Evolutionary conservation across 2,329 filamentous ascomycete species (phyloP).

Genomic region (Madurella mycetomatis): DNA sequence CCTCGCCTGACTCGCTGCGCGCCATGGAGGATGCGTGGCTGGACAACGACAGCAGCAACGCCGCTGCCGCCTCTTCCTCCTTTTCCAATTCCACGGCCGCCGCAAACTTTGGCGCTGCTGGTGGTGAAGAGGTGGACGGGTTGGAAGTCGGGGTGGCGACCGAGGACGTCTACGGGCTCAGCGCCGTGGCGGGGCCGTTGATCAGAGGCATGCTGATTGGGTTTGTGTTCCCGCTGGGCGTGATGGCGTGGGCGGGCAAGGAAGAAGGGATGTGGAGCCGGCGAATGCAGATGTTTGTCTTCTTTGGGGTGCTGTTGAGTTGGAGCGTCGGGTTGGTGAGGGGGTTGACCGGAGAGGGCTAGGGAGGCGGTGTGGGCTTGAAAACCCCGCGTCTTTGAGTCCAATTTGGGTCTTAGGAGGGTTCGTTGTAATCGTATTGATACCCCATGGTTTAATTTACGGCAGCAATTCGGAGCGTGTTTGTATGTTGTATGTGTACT

Average conservation of each 20-base stretch:
- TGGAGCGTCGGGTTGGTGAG: conserved; percentile 67
- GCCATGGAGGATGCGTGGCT: conserved; percentile 88
- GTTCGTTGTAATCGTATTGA: too few species aligned
- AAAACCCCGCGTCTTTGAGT: too few species aligned
- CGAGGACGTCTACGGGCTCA: conserved; percentile 41
- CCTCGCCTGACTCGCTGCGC: conserved; percentile 68
- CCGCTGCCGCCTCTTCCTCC: conserved; percentile 27
- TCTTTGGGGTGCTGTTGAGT: conserved; percentile 78
- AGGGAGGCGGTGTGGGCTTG: too few species aligned
- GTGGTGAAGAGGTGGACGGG: conserved; percentile 36
- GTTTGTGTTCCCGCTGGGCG: conserved; percentile 91
- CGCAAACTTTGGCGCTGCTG: conserved; percentile 35
- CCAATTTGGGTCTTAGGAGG: too few species aligned
- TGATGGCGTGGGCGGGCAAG: conserved; percentile 76
- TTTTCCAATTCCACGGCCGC: conserved; percentile 29
- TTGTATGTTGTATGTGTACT: too few species aligned
- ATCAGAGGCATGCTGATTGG: conserved; percentile 84
- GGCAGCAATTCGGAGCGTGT: too few species aligned
- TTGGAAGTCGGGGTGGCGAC: conserved; percentile 30
- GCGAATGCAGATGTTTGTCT: conserved; percentile 79
- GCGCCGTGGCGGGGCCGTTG: conserved; percentile 70
- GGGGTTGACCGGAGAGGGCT: conserved; percentile 37
- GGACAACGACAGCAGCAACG: conserved; percentile 54
- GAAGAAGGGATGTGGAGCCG: conserved; percentile 85
- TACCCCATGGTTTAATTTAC: too few species aligned